phyloP scores from a whole-genome alignment of 768 basidiomycete genomes.

The Boletales sp. region DNA sequence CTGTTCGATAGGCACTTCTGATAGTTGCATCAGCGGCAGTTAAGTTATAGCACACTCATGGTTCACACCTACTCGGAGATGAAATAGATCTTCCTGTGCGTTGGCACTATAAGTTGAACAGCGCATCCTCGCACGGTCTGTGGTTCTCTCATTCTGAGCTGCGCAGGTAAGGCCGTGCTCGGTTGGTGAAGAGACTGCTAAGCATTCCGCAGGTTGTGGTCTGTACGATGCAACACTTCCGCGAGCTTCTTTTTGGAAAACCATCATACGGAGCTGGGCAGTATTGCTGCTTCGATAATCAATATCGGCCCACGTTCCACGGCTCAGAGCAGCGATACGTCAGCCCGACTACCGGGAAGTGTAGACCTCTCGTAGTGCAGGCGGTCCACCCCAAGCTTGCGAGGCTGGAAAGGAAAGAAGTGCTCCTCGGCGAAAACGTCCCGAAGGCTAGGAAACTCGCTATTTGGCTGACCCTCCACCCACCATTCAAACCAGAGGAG shows the following conservation, averaged over 20 bases:
- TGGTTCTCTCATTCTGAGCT: too few species aligned
- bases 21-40: too few species aligned
- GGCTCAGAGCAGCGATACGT: constrained; percentile 18
- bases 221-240: background rate
- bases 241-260: background rate
- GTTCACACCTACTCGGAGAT: too few species aligned
- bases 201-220: background rate
- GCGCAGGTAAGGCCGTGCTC: constrained; percentile 4
- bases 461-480: constrained; percentile 12
- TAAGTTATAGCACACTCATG: too few species aligned
- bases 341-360: constrained; percentile 21
- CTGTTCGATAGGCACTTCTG: too few species aligned
- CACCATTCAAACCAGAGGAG: background rate
- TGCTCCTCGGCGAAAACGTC: background rate
- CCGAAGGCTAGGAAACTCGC: constrained; percentile 11
- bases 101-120: background rate
- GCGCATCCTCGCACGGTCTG: too few species aligned
- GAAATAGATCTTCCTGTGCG: background rate
- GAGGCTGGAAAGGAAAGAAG: background rate
- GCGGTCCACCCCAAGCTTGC: constrained; percentile 12
- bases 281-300: constrained; percentile 12
- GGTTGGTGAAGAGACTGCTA: background rate
- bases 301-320: constrained; percentile 15
- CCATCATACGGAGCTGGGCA: background rate
- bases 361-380: constrained; percentile 22